phyloP scores from a whole-genome alignment of 108 stramenopile genomes.

The Cyclotella cryptica region DNA sequence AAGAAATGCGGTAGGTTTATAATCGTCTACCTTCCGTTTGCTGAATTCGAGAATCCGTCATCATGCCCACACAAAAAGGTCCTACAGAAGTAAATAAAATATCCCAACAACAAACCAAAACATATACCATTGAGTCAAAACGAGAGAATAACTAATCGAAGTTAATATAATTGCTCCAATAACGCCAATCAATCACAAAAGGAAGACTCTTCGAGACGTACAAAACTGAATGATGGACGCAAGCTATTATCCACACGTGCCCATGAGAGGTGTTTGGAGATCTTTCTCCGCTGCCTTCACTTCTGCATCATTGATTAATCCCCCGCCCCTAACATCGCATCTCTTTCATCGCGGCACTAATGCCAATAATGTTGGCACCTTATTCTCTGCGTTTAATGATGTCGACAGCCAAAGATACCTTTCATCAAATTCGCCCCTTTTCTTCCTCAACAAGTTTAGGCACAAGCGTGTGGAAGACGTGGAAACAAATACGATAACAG shows the following conservation, averaged over 20 bases:
- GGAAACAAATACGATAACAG: background rate
- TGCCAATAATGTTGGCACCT: constrained; percentile 1
- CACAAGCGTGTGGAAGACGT: background rate
- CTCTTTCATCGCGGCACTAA: background rate
- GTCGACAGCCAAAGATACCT: background rate
- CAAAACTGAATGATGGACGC: background rate
- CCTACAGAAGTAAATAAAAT: too few relatives aligned
- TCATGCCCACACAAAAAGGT: too few relatives aligned
- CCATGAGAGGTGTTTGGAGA: constrained; percentile 19
- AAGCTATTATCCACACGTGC: background rate
- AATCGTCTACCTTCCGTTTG: too few relatives aligned
- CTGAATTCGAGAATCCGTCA: too few relatives aligned
- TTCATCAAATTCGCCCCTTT: background rate
- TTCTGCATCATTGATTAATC: constrained; percentile 20
- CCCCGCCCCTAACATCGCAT: constrained; percentile 27
- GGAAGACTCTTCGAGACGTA: background rate
- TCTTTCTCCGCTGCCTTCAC: constrained; percentile 32
- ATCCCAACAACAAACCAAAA: too few relatives aligned
- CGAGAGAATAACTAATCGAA: too few relatives aligned
- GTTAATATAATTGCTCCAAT: background rate
- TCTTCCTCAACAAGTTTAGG: constrained; percentile 1
- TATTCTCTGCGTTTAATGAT: constrained; percentile 5
- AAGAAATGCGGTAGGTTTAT: too few relatives aligned
- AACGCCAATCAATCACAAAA: background rate
- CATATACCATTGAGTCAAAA: too few relatives aligned